Base-by-base conservation (phyloP, 352 stramenopile genomes). In the Pythium guiyangense region DNA sequence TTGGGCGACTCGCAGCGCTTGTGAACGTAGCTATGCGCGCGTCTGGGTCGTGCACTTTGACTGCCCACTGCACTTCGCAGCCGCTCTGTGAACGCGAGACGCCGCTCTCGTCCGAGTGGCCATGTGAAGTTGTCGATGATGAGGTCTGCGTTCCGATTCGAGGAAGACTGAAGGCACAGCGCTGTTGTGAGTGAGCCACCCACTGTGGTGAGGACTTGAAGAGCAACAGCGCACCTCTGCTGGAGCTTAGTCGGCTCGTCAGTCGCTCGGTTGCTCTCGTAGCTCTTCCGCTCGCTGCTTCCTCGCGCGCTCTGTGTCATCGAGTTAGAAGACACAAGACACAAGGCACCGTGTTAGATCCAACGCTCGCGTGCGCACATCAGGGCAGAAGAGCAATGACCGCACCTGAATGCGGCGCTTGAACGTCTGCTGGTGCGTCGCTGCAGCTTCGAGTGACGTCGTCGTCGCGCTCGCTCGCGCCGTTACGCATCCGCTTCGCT, bases 61-160 rank as follows among this genome's bases (percentile, higher is more conserved):
- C 60, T 17, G 70, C 70, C 74, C 69, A 84, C 35, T 78, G 64
- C 29, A 79, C 67, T 31, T 67, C 52, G 18, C 40, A 64, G 9
- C 34, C 54, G 4, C 22, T 29, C 17, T 17, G 11, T 35, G 15
- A 37, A 18, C 42, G 20, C 31, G 52, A 20, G 20, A 18, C n/a
- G 25, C 17, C 14, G 12, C 46, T n/a, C 9, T 31, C 57, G 15
- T 43, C 20, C 17, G 10, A 20, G 44, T 12, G 11, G 22, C 2
- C 35, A 45, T 25, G 4, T 15, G 34, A 6, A 12, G 50, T 2
- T 25, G 20, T 4, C 22, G 51, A n/a, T n/a, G n/a, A n/a, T n/a
- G n/a, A n/a, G n/a, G n/a, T n/a, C n/a, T n/a, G 6, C 27, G 51
- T 52, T 14, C 6, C 25, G 14, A 47, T 34, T 4, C 31, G 31